Base-by-base conservation (phyloP, 176 grass and related monocot species). In the Zoysia japonica region DNA sequence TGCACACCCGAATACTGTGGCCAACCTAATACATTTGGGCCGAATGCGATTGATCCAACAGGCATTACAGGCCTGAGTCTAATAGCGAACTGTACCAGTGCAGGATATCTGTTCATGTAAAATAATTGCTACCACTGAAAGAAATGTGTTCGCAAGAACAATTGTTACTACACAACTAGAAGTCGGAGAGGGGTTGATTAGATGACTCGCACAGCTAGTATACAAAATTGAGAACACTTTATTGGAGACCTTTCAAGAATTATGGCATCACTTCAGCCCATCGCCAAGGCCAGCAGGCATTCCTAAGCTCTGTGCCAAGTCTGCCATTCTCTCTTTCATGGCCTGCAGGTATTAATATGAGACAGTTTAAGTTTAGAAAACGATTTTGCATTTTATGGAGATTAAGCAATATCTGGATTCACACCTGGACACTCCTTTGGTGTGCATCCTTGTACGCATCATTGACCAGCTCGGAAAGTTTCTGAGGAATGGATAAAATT, bases 261-360 rank as follows among this genome's bases (percentile, higher is more conserved):
- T 11, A 50, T 38, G 20, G 9, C 38, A 70, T 93, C 80, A 88
- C 56, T 96, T 99, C 50, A 86, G 78, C 14, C 85, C 87, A 55
- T 90, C 92, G 3, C 83, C 84, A 1, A 99, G 88, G 43, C 88
- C 88, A 2, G 90, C 86, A 5, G 96, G 96, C 92, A 99, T 93
- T 67, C 96, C 96, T 83, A 99, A 42, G 82, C 96, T 91, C 88
- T 96, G 88, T 53, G 96, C 96, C 70, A 99, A 80, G 85, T 91
- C 90, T 61, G 85, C 86, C 96, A 99, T 99, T 75, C 92, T 99
- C 84, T 96, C 96, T 90, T 99, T 99, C 96, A 96, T 96, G 38
- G 92, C 93, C 96, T 99, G 83, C 11, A 79, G 68, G 65, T 19
- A 66, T 81, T 13, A 69, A 69, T 72, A 19, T 2, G 0, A 51